Evolutionary conservation across 208 protist species (phyloP).

Genomic region (Leptomonas pyrrhocoris): DNA sequence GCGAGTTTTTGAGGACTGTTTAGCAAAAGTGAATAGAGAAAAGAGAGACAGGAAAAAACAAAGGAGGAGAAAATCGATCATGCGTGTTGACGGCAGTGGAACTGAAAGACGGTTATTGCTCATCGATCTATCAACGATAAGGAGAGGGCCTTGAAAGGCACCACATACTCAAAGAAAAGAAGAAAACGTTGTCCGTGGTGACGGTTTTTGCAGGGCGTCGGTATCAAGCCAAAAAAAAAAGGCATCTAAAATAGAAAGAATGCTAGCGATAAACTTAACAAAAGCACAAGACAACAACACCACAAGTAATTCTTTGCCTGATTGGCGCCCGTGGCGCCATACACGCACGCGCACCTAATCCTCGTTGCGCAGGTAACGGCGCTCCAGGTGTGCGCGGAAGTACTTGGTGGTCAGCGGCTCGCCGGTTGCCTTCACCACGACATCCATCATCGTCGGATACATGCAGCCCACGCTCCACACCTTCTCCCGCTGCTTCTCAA

Average conservation of each 20-base stretch:
- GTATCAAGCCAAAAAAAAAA: no score
- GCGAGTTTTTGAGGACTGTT: no score
- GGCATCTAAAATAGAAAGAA: not conserved
- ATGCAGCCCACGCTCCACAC: conserved; percentile 54
- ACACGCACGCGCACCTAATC: conserved; percentile 44
- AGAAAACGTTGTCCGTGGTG: no score
- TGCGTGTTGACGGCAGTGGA: no score
- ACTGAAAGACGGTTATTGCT: no score
- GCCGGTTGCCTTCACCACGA: conserved; percentile 78
- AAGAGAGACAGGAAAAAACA: not conserved
- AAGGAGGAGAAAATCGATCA: not conserved
- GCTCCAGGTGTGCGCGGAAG: conserved; percentile 82
- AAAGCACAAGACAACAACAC: no score
- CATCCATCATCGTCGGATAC: conserved; percentile 69
- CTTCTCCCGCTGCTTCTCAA: conserved; percentile 71
- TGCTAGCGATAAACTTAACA: no score
- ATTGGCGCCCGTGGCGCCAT: conserved; percentile 50
- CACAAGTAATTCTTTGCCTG: conserved; percentile 72
- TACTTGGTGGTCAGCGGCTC: conserved; percentile 81
- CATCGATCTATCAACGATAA: no score
- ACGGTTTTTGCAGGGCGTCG: no score
- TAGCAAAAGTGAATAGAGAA: conserved; percentile 5
- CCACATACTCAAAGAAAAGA: no score
- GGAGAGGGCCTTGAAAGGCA: no score
- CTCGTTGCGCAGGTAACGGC: conserved; percentile 74